phyloP scores from a whole-genome alignment of 2,329 filamentous ascomycete species.

The Cytospora piceicola region DNA sequence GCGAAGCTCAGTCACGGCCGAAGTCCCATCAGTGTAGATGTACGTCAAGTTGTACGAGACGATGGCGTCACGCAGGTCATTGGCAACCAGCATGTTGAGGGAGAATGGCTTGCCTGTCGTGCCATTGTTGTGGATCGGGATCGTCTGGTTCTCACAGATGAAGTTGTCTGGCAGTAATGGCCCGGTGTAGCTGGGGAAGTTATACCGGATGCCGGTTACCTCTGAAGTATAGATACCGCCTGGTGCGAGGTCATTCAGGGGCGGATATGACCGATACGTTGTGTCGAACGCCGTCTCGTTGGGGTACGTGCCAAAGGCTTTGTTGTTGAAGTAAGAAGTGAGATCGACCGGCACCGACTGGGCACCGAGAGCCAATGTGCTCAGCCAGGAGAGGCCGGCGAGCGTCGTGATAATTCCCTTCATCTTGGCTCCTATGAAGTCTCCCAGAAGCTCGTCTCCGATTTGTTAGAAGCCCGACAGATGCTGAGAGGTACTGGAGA shows the following conservation, averaged over 20 bases:
- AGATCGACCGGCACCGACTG: constrained; percentile 41
- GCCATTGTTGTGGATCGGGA: constrained; percentile 35
- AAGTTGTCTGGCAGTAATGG: constrained; percentile 46
- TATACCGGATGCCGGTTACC: constrained; percentile 47
- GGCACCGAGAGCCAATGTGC: constrained; percentile 8
- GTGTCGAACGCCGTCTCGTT: constrained; percentile 52
- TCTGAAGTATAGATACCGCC: constrained; percentile 43
- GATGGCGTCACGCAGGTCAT: constrained; percentile 45
- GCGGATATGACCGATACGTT: constrained; percentile 46
- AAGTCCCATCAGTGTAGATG: constrained; percentile 46
- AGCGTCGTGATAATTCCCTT: background rate
- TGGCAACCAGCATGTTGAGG: constrained; percentile 47
- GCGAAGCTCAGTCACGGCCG: constrained; percentile 47
- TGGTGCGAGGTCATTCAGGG: constrained; percentile 35
- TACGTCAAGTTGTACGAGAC: constrained; percentile 48
- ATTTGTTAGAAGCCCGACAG: background rate
- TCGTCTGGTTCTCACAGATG: constrained; percentile 46
- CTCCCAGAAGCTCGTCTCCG: background rate
- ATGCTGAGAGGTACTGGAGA: background rate
- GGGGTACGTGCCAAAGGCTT: constrained; percentile 48
- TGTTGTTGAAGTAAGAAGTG: constrained; percentile 49
- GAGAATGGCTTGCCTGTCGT: constrained; percentile 34
- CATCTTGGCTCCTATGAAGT: constrained; percentile 7
- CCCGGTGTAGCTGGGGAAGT: constrained; percentile 48
- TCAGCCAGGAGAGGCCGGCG: constrained; percentile 14